Evolutionary conservation across 2,329 filamentous ascomycete species (phyloP).

Genomic region (Fusarium pseudocircinatum): DNA sequence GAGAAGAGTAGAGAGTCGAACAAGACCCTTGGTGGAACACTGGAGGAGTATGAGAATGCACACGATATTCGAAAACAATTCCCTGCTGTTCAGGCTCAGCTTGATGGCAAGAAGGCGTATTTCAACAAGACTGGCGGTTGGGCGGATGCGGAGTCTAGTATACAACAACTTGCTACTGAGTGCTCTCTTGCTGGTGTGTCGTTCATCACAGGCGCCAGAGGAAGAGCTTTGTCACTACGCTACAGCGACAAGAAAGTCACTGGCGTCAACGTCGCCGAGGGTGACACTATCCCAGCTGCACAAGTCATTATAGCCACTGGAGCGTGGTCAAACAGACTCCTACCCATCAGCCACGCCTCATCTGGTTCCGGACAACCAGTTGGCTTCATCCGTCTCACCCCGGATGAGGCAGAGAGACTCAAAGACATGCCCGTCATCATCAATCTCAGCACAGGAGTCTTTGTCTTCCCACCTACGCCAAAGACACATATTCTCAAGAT

Average conservation of each 20-base stretch:
- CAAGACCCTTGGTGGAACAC: slow-evolving; percentile 20
- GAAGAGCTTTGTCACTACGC: slow-evolving; percentile 41
- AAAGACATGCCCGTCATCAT: slow-evolving; percentile 67
- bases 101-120: slow-evolving; percentile 41
- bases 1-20: slow-evolving; percentile 28
- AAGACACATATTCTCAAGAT: slow-evolving; percentile 64
- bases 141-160: slow-evolving; percentile 45
- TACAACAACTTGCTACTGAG: slow-evolving; percentile 38
- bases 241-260: slow-evolving; percentile 28
- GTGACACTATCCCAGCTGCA: slow-evolving; percentile 61
- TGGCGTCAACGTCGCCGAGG: slow-evolving; percentile 44
- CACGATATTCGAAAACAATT: slow-evolving; percentile 22
- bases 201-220: slow-evolving; percentile 45
- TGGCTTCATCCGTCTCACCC: slow-evolving; percentile 70
- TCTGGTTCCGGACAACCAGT: slow-evolving; percentile 73
- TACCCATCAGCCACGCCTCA: slow-evolving; percentile 70
- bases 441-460: slow-evolving; percentile 63
- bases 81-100: slow-evolving; percentile 30
- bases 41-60: slow-evolving; percentile 43
- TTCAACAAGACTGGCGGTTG: slow-evolving; percentile 46
- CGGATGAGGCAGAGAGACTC: slow-evolving; percentile 64
- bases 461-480: slow-evolving; percentile 62
- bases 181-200: slow-evolving; percentile 45
- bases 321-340: slow-evolving; percentile 66
- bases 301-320: slow-evolving; percentile 73